Base-by-base conservation (phyloP, 2,329 filamentous ascomycete species). In the Trichoderma sp. region DNA sequence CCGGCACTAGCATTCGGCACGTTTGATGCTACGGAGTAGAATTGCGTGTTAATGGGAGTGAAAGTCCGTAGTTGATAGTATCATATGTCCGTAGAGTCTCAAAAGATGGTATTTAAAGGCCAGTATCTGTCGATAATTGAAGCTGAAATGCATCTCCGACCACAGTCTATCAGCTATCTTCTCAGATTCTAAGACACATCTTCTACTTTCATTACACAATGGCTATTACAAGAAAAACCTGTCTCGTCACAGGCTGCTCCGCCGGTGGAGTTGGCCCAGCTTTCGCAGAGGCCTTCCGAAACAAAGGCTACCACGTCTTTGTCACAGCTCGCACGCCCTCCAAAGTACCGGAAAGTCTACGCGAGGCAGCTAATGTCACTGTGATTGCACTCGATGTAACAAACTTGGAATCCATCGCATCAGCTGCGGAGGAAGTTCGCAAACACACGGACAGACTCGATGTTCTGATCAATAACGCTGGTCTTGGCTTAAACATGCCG, bases 211-310 rank as follows among this genome's bases (percentile, higher is more conserved):
- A 11, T 21, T 9, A 21, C 38, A 29, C 59, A 72, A 78, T 77
- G 75, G 31, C 72, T 56, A 18, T 68, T 56, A 38, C 56, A 21
- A 59, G 31, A 31, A 78, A 78, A 24, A 82, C 79, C 1, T 79
- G 83, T 16, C 76, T 84, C 4, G 77, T 85, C n/a, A 83, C 83
- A 1, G 83, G 83, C 75, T 84, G 83, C 77, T 83, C 81, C 1
- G 81, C 81, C 14, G 82, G 81, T 11, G 80, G 82, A 24, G 77
- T 84, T 2, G 83, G 83, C 3, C 78, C 79, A 1, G 79, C 80
- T 0, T 77, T 85, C 2, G 81, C 81, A 7, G 68, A 82, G 1
- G 81, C 79, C 4, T 79, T 84, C 24, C 80, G 79, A n/a, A 68
- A 77, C 1, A 65, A 64, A 3, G 80, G 80, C 7, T 82, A 78